Conservation (phyloP, 805 yeast species). For the Lipomyces chichibuensis region DNA sequence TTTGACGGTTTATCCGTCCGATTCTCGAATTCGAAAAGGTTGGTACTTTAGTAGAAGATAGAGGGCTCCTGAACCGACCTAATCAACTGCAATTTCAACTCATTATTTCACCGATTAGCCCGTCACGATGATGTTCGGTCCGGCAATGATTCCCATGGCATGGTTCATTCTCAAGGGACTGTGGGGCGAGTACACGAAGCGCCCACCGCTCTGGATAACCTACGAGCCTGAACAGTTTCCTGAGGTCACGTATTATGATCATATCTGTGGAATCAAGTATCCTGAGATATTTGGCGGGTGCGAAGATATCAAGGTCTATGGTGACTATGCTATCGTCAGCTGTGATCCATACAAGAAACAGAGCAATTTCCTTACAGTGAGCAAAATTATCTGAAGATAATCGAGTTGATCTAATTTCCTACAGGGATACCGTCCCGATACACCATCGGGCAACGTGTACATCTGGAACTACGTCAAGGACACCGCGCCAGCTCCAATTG, state of each 20-base stretch:
- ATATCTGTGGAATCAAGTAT: constrained; percentile 22
- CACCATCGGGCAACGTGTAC: constrained; percentile 30
- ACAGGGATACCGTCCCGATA: constrained; percentile 22
- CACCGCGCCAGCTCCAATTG: constrained; percentile 19
- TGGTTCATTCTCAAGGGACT: constrained; percentile 33
- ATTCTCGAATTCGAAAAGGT: not conserved
- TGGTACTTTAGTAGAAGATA: not conserved
- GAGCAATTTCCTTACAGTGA: constrained; percentile 29
- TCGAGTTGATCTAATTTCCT: not conserved
- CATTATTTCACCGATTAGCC: not conserved
- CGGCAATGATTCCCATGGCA: constrained; percentile 31
- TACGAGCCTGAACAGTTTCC: constrained; percentile 35
- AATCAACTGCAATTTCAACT: not conserved
- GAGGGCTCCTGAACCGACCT: too few relatives aligned
- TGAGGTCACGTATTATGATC: constrained; percentile 29
- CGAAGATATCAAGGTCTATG: constrained; percentile 32
- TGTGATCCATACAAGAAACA: constrained; percentile 34
- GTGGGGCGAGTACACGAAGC: constrained; percentile 33
- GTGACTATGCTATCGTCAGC: constrained; percentile 31
- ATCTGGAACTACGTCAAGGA: constrained; percentile 35
- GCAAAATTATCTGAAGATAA: not conserved
- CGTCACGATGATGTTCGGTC: constrained; percentile 31
- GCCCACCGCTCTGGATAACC: constrained; percentile 32
- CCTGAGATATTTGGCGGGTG: constrained; percentile 31
- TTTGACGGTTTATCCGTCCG: not conserved